These are phyloP conservation scores for Rubia yunnanensis DNA, from an alignment of 257 asterid genomes.

Conservation along the genomic window DNA sequence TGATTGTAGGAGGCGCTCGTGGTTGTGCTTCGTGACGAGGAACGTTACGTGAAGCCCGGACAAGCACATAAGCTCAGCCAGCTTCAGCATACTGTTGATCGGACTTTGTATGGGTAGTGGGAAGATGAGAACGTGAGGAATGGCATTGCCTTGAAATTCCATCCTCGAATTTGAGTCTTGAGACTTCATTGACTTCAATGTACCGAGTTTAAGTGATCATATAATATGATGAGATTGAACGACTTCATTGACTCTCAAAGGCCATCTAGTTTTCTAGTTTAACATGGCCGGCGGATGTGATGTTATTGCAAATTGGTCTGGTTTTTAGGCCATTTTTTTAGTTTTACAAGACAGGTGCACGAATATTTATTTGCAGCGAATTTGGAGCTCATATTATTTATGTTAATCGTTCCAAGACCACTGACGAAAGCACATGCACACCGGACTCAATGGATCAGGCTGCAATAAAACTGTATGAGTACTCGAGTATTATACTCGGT, in stretches of 20 bases:
- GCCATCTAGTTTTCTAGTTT: not conserved
- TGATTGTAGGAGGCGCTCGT: slow-evolving; percentile 14
- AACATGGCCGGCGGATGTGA: not conserved
- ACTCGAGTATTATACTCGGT: no score
- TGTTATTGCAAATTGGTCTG: not conserved
- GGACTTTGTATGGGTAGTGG: slow-evolving; percentile 22
- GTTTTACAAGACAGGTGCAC: no score
- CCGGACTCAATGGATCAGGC: not conserved
- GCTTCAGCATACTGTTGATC: slow-evolving; percentile 21
- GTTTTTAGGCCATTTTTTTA: not conserved
- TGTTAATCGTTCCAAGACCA: not conserved
- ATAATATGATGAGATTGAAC: not conserved
- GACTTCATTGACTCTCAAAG: not conserved
- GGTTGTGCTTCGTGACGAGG: slow-evolving; percentile 13
- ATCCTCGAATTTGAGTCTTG: not conserved
- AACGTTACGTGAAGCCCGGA: slow-evolving; percentile 17
- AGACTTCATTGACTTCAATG: not conserved
- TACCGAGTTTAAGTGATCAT: not conserved
- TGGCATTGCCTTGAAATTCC: not conserved
- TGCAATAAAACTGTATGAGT: no score
- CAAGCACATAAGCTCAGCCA: slow-evolving; percentile 26
- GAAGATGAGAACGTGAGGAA: slow-evolving; percentile 22
- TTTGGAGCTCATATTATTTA: not conserved
- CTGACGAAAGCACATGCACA: not conserved
- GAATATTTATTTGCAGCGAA: no score